Base-by-base conservation (phyloP, 1,139 yeast species). In the Dujonia santamariae region DNA sequence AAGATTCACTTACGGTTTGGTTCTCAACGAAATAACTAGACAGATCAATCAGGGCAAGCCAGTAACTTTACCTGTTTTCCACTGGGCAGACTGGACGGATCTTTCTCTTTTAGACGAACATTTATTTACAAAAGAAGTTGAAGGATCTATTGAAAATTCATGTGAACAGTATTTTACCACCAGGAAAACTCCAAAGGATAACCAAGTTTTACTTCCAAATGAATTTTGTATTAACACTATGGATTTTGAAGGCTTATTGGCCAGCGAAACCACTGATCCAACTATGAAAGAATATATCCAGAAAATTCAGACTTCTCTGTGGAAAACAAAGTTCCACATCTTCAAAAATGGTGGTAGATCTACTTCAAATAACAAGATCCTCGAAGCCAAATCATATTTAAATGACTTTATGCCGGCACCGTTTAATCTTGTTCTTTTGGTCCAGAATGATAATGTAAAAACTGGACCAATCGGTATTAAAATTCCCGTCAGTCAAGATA, bases 331-430 rank as follows among this genome's bases (percentile, higher is more conserved):
- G 1, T 69, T 69, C 43, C 75, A 69, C 44, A 54, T 72, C 2
- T 59, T 51, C 38, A 37, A 37, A 16, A 50, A 56, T 38, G 48
- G 66, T 2, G 69, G 67, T 8, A 51, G 72, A 28, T 51, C 67
- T 1, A 47, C 54, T 2, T 52, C 44, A 27, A 44, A 45, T 3
- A 36, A 51, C 19, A 57, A 67, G 30, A 45, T 54, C 1, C 26
- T 69, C 3, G 63, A 63, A 18, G 54, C 67, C 2, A 61, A 58
- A 38, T 63, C 74, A 12, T 71, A 56, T 42, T 47, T 73, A 7
- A 46, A 66, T 37, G 70, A 68, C 27, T 67, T 69, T 38, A 72
- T 73, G 62, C 62, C 65, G 2, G 47, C 60, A n/a, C 78, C 79
- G 4, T 38, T 50, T 12, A 53, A 67, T 0, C 32, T 72, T 16